Percentiles rank a stretch among this genome's conserved stretches.
These are phyloP conservation scores for Amaranthus palmeri DNA, from an alignment of 148 eudicot species.

Conservation along the genomic window DNA sequence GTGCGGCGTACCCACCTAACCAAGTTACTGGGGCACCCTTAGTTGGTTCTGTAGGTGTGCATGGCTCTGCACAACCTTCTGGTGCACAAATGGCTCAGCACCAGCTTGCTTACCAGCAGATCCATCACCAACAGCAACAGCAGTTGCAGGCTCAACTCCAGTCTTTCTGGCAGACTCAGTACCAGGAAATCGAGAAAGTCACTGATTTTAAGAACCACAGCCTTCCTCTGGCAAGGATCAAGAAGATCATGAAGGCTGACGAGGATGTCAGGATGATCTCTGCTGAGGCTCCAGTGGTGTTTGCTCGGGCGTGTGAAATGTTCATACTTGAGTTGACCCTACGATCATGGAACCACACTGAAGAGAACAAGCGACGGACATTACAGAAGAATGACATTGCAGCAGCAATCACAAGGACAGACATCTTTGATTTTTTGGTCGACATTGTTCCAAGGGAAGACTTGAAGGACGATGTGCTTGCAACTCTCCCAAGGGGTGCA, in stretches of 20 bases:
- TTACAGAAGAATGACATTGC: conserved; percentile 80
- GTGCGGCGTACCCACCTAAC: conserved; percentile 43
- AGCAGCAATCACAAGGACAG: conserved; percentile 75
- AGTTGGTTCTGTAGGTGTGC: conserved; percentile 42
- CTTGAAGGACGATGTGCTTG: conserved; percentile 58
- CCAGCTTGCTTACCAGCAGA: conserved; percentile 72
- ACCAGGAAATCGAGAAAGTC: conserved; percentile 62
- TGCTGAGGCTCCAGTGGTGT: conserved; percentile 78
- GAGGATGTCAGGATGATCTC: conserved; percentile 88
- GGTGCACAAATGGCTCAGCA: conserved; percentile 53
- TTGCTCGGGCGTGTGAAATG: conserved; percentile 80
- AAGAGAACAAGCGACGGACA: conserved; percentile 73
- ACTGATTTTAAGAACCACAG: conserved; percentile 77
- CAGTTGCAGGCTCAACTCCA: conserved; percentile 67
- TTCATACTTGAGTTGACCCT: conserved; percentile 67
- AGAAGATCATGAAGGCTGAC: conserved; percentile 81
- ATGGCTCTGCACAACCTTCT: conserved; percentile 30
- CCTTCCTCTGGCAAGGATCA: conserved; percentile 71
- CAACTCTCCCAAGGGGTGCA: conserved; percentile 50
- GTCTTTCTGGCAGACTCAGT: conserved; percentile 60
- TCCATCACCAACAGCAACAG: conserved; percentile 73
- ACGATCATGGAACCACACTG: conserved; percentile 77
- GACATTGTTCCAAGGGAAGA: conserved; percentile 85
- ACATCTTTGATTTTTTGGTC: conserved; percentile 68
- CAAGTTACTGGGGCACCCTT: conserved; percentile 49